Percentiles rank a stretch among this genome's conserved stretches.
phyloP scores from a whole-genome alignment of 1,284 basidiomycete genomes.

The Apiotrichum laibachii region DNA sequence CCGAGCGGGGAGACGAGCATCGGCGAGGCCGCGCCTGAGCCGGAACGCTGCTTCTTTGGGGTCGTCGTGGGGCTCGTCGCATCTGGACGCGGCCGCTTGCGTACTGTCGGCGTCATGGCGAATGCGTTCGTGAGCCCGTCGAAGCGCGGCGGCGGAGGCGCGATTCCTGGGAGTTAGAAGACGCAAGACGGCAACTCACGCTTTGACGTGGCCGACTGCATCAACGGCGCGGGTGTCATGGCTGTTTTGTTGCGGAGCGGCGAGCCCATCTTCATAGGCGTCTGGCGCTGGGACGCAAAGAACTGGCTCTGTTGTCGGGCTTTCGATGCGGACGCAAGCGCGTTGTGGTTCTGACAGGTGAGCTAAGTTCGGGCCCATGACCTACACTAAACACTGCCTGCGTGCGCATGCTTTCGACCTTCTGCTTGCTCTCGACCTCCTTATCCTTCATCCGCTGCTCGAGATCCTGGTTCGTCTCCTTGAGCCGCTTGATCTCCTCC shows the following conservation, averaged over 20 bases:
- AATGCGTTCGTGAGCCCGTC: conserved; percentile 40
- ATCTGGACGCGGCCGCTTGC: conserved; percentile 32
- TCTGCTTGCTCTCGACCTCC: conserved; percentile 31
- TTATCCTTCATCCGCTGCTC: conserved; percentile 30
- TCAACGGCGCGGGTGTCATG: conserved; percentile 22
- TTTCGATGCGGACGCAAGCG: conserved; percentile 22
- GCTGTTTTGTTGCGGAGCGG: conserved; percentile 14
- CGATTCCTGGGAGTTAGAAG: conserved; percentile 3
- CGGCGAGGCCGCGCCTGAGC: background rate
- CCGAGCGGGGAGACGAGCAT: conserved; percentile 7
- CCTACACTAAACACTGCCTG: conserved; percentile 46
- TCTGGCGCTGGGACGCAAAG: conserved; percentile 17
- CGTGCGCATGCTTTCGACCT: conserved; percentile 49
- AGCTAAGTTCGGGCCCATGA: background rate
- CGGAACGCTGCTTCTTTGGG: conserved; percentile 13
- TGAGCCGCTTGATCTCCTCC: conserved; percentile 25
- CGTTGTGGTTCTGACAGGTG: conserved; percentile 20
- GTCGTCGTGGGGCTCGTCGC: conserved; percentile 26
- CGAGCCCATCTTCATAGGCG: conserved; percentile 9
- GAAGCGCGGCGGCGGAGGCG: conserved; percentile 29
- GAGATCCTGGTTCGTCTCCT: conserved; percentile 26
- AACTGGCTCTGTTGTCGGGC: conserved; percentile 22
- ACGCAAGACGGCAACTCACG: conserved; percentile 12
- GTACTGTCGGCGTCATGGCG: conserved; percentile 22
- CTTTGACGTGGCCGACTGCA: conserved; percentile 31